phyloP scores from a whole-genome alignment of 2,329 filamentous ascomycete genomes.

The Keithomyces neogunnii region DNA sequence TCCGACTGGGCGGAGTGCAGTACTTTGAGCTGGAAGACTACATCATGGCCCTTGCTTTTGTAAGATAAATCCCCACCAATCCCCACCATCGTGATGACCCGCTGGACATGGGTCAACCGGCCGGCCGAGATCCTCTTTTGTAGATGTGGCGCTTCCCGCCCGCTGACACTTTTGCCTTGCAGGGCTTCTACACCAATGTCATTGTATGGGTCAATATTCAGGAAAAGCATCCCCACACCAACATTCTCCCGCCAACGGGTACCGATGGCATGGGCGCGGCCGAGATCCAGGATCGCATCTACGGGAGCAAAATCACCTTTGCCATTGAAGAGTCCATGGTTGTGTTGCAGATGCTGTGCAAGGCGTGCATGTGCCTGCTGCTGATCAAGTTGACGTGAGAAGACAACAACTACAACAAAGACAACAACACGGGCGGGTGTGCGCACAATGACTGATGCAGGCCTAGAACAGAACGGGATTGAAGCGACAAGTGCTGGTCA shows the following conservation, averaged over 20 bases:
- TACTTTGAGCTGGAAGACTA: slow-evolving; percentile 3
- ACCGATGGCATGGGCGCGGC: neutral
- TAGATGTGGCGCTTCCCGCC: neutral
- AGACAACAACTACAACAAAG: neutral
- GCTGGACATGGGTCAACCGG: neutral
- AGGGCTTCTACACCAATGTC: slow-evolving; percentile 6
- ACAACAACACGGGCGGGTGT: neutral
- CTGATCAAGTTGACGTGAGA: slow-evolving; percentile 5
- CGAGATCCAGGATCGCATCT: slow-evolving; percentile 2
- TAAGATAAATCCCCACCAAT: neutral
- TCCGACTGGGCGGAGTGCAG: slow-evolving; percentile 2
- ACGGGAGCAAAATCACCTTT: slow-evolving; percentile 6
- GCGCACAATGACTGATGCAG: neutral
- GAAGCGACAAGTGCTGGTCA: slow-evolving; percentile 1
- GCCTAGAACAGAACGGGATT: slow-evolving; percentile 1
- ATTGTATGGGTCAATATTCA: slow-evolving; percentile 8
- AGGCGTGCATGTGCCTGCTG: slow-evolving; percentile 6
- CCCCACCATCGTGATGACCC: neutral
- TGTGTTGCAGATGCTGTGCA: slow-evolving; percentile 5
- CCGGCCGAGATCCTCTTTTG: too few species aligned
- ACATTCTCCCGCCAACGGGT: slow-evolving; percentile 4
- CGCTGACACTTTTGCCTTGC: neutral
- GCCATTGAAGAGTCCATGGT: slow-evolving; percentile 6
- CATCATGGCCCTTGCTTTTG: slow-evolving; percentile 5
- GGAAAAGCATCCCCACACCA: slow-evolving; percentile 3